These are phyloP conservation scores for Penicillium sp. DNA, from an alignment of 2,329 filamentous ascomycete species.

Conservation along the genomic window DNA sequence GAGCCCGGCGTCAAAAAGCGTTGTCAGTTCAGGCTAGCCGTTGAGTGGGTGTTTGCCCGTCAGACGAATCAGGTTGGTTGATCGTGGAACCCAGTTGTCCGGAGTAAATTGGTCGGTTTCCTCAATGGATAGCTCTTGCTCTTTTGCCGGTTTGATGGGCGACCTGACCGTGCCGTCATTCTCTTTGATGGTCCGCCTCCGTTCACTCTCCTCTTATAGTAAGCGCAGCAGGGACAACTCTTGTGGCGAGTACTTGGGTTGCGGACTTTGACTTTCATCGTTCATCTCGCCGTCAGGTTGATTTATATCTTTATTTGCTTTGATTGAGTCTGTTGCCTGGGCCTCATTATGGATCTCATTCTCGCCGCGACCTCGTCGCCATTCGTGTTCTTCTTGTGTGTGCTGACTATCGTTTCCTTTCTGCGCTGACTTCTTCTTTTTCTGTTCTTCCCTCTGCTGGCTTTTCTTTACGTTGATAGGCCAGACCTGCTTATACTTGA, in stretches of 20 bases:
- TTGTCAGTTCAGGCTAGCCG: constrained; percentile 49
- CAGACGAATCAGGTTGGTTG: constrained; percentile 51
- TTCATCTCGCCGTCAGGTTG: constrained; percentile 2
- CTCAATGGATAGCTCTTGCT: constrained; percentile 44
- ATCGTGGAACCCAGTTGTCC: constrained; percentile 59
- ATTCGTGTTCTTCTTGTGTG: constrained; percentile 23
- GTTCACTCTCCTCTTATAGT: constrained; percentile 31
- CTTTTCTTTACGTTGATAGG: constrained; percentile 51
- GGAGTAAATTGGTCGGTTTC: constrained; percentile 57
- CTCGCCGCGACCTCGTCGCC: constrained; percentile 16
- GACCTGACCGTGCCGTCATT: constrained; percentile 51
- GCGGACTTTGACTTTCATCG: constrained; percentile 20
- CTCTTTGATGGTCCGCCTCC: constrained; percentile 45
- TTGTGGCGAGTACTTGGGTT: constrained; percentile 6
- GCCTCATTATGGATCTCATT: constrained; percentile 4
- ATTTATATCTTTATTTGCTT: background rate
- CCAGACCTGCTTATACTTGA: constrained; percentile 56
- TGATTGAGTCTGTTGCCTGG: constrained; percentile 21
- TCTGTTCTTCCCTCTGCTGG: constrained; percentile 30
- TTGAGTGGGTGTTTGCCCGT: constrained; percentile 61
- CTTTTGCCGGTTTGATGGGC: constrained; percentile 38
- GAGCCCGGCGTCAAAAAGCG: constrained; percentile 50
- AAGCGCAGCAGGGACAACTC: constrained; percentile 4
- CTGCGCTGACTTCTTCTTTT: background rate
- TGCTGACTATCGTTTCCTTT: constrained; percentile 23